phyloP scores from a whole-genome alignment of 164 flowering plant species.

The Kalanchoe fedtschenkoi region DNA sequence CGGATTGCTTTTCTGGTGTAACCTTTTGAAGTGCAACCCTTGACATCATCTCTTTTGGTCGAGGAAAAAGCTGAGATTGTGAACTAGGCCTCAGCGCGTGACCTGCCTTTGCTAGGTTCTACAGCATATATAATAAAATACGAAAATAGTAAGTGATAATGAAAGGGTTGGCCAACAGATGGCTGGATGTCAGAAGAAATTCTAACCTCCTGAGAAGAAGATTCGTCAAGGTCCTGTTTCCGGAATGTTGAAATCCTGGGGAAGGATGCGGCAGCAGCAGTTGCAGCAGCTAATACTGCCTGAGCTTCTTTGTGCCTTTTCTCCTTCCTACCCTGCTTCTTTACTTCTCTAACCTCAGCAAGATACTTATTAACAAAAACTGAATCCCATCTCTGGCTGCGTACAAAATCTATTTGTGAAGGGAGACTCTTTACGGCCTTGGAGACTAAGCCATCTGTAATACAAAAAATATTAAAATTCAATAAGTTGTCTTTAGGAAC shows the following conservation, averaged over 20 bases:
- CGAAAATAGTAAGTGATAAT: background rate
- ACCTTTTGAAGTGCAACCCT: slow-evolving; percentile 36
- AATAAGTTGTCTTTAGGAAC: too few relatives aligned
- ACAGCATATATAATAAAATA: slow-evolving; percentile 10
- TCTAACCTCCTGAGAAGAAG: slow-evolving; percentile 47
- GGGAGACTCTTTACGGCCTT: slow-evolving; percentile 60
- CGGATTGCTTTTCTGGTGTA: slow-evolving; percentile 43
- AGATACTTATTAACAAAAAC: slow-evolving; percentile 68
- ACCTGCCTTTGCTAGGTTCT: slow-evolving; percentile 35
- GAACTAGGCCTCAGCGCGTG: slow-evolving; percentile 34
- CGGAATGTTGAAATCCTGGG: slow-evolving; percentile 69
- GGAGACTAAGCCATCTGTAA: slow-evolving; percentile 59
- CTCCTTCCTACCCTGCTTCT: slow-evolving; percentile 89
- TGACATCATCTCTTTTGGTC: slow-evolving; percentile 55
- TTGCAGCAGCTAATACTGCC: slow-evolving; percentile 91
- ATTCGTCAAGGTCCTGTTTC: slow-evolving; percentile 68
- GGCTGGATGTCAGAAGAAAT: background rate
- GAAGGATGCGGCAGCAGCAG: slow-evolving; percentile 96
- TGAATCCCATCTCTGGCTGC: slow-evolving; percentile 70
- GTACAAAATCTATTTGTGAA: slow-evolving; percentile 45
- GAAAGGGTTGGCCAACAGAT: background rate
- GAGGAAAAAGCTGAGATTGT: slow-evolving; percentile 42
- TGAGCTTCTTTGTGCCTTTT: slow-evolving; percentile 83
- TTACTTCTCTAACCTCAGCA: slow-evolving; percentile 64
- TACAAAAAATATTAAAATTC: background rate